Base-by-base conservation (phyloP, 495 filamentous ascomycete species). In the Cenococcum geophilum region DNA sequence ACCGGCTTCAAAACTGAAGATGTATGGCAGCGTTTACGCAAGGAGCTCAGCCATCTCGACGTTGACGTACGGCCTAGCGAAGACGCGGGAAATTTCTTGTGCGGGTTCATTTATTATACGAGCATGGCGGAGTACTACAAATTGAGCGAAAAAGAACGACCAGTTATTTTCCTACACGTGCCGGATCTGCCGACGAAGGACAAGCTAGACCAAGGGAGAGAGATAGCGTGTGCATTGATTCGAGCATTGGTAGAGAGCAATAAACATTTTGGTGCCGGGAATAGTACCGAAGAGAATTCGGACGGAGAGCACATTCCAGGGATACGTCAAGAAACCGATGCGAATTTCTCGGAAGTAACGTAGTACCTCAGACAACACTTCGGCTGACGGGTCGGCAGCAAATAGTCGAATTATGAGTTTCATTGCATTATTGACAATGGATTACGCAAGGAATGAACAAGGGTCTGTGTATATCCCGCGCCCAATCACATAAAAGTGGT, bases 91-190 rank as follows among this genome's bases (percentile, higher is more conserved):
- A 85, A 82, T 48, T 96, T 87, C 68, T 76, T 92, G 16, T 96
- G 91, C 71, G 91, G 92, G 66, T 96, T 91, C 69, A 91, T 87
- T 52, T 93, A 89, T 73, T 95, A 85, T 74, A 86, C 86, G 5
- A 88, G 83, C 62, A 67, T 96, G 70, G 79, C 85, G 20, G 71
- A 69, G 54, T 73, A 67, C 42, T 71, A 76, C 36, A 20, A 69
- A 58, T n/a, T 59, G 56, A 18, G 57, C 16, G 53, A 54, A 9
- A 36, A 55, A 40, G 74, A 77, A 52, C 76, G 76, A 47, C 84
- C 81, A 55, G 84, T 91, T 16, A 70, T 86, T 27, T 96, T 96
- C 69, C 73, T 92, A 57, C 91, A 96, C 69, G 87, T 95, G 1
- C 91, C 91, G 8, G 78, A 79, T 10, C 78, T 83, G 4, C 71